These are phyloP conservation scores for Plantago ovata DNA, from an alignment of 257 asterid species.

Conservation along the genomic window DNA sequence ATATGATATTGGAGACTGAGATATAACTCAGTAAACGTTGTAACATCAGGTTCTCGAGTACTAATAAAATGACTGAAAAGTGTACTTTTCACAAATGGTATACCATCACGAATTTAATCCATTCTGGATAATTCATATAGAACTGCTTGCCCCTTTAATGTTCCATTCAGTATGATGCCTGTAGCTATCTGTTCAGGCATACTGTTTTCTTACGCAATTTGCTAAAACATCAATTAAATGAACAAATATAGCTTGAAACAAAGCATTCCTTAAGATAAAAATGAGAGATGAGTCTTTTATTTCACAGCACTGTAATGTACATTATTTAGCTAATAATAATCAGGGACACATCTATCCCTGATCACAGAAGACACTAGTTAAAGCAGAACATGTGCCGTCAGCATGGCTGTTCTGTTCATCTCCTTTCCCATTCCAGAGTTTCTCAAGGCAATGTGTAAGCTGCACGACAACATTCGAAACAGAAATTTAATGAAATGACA, in stretches of 20 bases:
- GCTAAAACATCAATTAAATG: neutral
- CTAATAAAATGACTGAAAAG: too few relatives aligned
- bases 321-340: slow-evolving; percentile 17
- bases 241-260: neutral
- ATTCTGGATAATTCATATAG: too few relatives aligned
- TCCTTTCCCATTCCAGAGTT: slow-evolving; percentile 5
- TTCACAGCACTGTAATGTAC: slow-evolving; percentile 18
- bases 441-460: slow-evolving; percentile 57
- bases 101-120: too few relatives aligned
- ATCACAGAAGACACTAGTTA: neutral
- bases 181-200: too few relatives aligned
- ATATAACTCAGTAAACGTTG: too few relatives aligned
- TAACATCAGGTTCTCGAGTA: too few relatives aligned
- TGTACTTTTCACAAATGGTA: too few relatives aligned
- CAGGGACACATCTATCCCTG: slow-evolving; percentile 13
- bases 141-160: too few relatives aligned
- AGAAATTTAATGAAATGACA: neutral
- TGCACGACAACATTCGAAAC: slow-evolving; percentile 22
- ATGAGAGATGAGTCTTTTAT: slow-evolving; percentile 17
- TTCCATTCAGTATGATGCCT: too few relatives aligned
- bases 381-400: slow-evolving; percentile 11
- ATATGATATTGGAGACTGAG: too few relatives aligned
- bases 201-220: too few relatives aligned
- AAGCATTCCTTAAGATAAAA: neutral
- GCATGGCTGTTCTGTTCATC: neutral